phyloP scores from a whole-genome alignment of 1,284 basidiomycete species.

The Rhodofomes roseus region DNA sequence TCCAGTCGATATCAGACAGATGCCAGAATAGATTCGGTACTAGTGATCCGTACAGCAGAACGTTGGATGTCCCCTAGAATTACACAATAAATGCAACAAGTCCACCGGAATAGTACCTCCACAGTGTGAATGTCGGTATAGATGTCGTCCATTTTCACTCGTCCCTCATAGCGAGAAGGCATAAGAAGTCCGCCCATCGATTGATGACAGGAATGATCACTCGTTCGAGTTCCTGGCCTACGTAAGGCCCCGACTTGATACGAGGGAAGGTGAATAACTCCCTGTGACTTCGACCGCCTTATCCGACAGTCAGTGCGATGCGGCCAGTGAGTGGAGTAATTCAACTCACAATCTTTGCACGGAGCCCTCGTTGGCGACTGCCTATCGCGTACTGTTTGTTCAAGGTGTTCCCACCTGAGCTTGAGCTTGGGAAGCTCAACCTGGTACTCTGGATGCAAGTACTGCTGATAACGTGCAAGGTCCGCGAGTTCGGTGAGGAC shows the following conservation, averaged over 20 bases:
- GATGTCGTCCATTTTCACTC: not conserved
- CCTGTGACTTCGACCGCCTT: constrained; percentile 59
- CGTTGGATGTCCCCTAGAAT: not conserved
- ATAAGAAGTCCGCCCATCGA: constrained; percentile 66
- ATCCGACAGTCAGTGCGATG: not conserved
- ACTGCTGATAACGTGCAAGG: constrained; percentile 51
- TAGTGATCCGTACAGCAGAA: not conserved
- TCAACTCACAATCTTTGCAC: constrained; percentile 38
- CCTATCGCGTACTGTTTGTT: constrained; percentile 13
- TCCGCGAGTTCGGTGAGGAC: constrained; percentile 76
- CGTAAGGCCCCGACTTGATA: constrained; percentile 43
- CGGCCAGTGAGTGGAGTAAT: not conserved
- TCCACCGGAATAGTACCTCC: not conserved
- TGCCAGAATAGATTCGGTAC: not conserved
- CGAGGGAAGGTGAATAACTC: constrained; percentile 74
- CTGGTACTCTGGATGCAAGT: constrained; percentile 50
- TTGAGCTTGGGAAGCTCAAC: constrained; percentile 10
- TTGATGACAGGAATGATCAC: constrained; percentile 73
- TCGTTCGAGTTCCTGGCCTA: constrained; percentile 66
- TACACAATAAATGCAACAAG: not conserved
- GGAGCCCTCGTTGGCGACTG: constrained; percentile 14
- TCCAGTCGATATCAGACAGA: too few relatives aligned
- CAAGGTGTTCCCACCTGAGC: constrained; percentile 17
- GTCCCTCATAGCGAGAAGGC: constrained; percentile 17
- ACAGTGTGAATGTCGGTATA: not conserved